These are phyloP conservation scores for Aspergillus sergii DNA, from an alignment of 2,329 filamentous ascomycete species.

Conservation along the genomic window DNA sequence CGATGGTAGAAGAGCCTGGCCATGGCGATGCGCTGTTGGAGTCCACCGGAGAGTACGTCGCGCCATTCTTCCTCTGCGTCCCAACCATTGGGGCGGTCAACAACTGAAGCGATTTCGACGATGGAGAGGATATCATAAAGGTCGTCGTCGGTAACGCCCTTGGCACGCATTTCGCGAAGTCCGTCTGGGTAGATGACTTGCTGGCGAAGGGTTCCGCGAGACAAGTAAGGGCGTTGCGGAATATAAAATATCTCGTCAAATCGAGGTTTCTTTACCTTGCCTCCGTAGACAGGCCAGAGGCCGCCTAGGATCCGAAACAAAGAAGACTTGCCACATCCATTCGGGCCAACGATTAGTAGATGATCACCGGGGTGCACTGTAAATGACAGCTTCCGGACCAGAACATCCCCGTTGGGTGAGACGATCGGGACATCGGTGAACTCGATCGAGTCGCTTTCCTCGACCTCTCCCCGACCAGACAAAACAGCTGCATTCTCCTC, in stretches of 20 bases:
- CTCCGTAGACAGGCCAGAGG: conserved; percentile 96
- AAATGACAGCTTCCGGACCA: conserved; percentile 85
- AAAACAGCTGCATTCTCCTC: conserved; percentile 83
- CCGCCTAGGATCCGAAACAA: conserved; percentile 95
- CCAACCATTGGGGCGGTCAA: conserved; percentile 80
- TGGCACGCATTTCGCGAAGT: conserved; percentile 81
- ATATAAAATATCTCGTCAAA: conserved; percentile 98
- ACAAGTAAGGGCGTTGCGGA: conserved; percentile 91
- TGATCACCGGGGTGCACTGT: conserved; percentile 84
- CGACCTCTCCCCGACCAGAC: conserved; percentile 75
- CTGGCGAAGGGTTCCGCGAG: conserved; percentile 86
- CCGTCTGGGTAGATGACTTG: conserved; percentile 97
- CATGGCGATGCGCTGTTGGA: conserved; percentile 97
- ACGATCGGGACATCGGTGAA: conserved; percentile 93
- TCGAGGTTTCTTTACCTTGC: conserved; percentile 85
- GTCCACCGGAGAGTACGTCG: conserved; percentile 85
- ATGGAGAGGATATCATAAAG: conserved; percentile 74
- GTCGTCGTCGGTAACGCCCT: conserved; percentile 79
- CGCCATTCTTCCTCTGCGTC: conserved; percentile 97
- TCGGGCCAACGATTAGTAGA: conserved; percentile 90
- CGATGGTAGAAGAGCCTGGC: conserved; percentile 91
- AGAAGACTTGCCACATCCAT: conserved; percentile 95
- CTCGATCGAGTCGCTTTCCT: conserved; percentile 80
- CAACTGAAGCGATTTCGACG: conserved; percentile 80
- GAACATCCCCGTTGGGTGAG: conserved; percentile 91